Conservation (phyloP, 768 basidiomycete species). For the Pleurotus salmoneostramineus region DNA sequence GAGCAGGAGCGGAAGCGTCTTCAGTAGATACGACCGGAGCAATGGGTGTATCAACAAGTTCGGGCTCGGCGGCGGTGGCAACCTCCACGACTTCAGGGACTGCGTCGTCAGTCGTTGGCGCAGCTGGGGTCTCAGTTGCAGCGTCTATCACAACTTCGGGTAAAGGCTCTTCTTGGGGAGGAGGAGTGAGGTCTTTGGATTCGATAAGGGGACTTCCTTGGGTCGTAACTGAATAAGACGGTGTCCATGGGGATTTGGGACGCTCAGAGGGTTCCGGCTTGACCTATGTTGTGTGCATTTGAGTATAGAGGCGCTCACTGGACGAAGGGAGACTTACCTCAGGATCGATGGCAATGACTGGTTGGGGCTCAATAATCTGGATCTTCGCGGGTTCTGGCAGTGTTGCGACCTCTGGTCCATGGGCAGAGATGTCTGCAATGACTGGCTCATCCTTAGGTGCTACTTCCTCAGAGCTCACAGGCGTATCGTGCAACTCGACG, state of each 20-base stretch:
- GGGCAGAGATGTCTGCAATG: neutral
- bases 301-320: neutral
- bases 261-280: neutral
- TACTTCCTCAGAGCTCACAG: neutral
- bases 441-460: neutral
- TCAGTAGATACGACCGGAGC: neutral
- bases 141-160: neutral
- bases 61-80: neutral
- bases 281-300: neutral
- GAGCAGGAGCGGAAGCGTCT: neutral
- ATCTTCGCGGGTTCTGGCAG: neutral
- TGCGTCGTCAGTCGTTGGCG: neutral
- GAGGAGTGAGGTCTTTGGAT: neutral
- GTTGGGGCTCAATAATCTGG: neutral
- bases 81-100: neutral
- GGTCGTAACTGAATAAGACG: constrained; percentile 18
- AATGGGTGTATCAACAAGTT: neutral
- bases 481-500: neutral
- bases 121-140: neutral
- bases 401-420: neutral
- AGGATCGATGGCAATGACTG: neutral
- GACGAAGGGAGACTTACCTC: neutral
- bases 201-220: constrained; percentile 14
- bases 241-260: constrained; percentile 14
- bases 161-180: neutral